A percentile compares a stretch with the other conserved stretches of the same genome.
Conservation (phyloP, 495 filamentous ascomycete genomes). For the Parathielavia hyrcaniae region DNA sequence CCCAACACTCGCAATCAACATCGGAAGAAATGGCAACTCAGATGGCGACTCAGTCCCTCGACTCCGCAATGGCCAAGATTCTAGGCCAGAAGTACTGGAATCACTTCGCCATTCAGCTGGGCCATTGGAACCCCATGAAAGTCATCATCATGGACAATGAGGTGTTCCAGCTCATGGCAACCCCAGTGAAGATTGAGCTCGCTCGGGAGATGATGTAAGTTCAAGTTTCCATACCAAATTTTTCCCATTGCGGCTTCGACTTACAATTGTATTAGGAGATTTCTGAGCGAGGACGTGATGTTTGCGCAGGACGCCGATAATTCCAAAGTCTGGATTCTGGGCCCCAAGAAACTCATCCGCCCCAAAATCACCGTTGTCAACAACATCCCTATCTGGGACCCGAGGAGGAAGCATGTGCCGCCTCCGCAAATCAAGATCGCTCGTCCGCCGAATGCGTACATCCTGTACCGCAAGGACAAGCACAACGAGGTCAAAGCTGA, state of each 20-base stretch:
- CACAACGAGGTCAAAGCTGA: constrained; percentile 12
- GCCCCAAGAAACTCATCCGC: constrained; percentile 13
- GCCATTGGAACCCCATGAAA: constrained; percentile 20
- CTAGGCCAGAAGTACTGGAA: constrained; percentile 17
- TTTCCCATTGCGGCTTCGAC: background rate
- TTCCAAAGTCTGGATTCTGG: constrained; percentile 15
- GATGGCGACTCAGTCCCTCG: background rate
- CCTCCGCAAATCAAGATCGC: constrained; percentile 14
- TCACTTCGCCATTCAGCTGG: constrained; percentile 21
- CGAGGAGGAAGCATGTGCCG: constrained; percentile 10
- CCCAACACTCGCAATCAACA: background rate
- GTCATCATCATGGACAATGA: constrained; percentile 20
- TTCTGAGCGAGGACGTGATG: constrained; percentile 18
- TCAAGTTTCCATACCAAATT: background rate
- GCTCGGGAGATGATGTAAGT: constrained; percentile 15
- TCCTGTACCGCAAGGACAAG: constrained; percentile 25
- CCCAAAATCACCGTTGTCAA: constrained; percentile 8
- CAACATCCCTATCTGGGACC: constrained; percentile 14
- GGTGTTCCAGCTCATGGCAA: constrained; percentile 9
- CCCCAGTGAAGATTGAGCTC: constrained; percentile 7
- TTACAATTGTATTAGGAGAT: constrained; percentile 6
- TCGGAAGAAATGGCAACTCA: background rate
- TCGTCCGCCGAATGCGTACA: constrained; percentile 28
- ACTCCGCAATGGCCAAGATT: constrained; percentile 5
- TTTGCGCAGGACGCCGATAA: constrained; percentile 17